These are phyloP conservation scores for Micromonas commoda DNA, from an alignment of 139 green algal genomes.

Conservation along the genomic window DNA sequence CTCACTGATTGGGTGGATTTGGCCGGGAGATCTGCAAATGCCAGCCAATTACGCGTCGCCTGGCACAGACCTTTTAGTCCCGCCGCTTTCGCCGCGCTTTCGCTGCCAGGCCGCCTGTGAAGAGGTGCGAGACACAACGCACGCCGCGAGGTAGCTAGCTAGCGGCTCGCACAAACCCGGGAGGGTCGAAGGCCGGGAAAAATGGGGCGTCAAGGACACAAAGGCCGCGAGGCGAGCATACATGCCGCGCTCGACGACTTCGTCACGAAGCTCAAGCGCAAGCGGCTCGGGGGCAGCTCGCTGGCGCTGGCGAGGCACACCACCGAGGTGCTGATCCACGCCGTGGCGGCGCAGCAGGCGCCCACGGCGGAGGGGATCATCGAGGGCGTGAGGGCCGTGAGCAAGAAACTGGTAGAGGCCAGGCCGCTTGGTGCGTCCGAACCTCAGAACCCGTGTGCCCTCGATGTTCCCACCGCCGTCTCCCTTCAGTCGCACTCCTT, in stretches of 20 bases:
- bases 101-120: too few relatives aligned
- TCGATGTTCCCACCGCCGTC: too few relatives aligned
- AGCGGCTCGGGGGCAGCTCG: neutral
- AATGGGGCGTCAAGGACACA: neutral
- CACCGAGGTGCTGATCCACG: neutral
- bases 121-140: too few relatives aligned
- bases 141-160: too few relatives aligned
- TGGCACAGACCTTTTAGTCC: too few relatives aligned
- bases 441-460: too few relatives aligned
- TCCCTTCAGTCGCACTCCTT: too few relatives aligned
- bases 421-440: constrained; percentile 31
- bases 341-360: neutral
- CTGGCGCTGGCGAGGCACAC: neutral
- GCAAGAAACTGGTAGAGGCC: constrained; percentile 29
- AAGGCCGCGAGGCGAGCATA: neutral
- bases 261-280: neutral
- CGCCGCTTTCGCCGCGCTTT: too few relatives aligned
- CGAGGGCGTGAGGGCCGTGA: constrained; percentile 22
- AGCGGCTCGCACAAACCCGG: neutral
- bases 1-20: too few relatives aligned
- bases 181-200: too few relatives aligned
- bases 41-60: too few relatives aligned
- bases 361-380: constrained; percentile 17
- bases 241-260: neutral
- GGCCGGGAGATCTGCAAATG: too few relatives aligned